These are phyloP conservation scores for Priceomyces medius DNA, from an alignment of 805 yeast species.

Conservation along the genomic window DNA sequence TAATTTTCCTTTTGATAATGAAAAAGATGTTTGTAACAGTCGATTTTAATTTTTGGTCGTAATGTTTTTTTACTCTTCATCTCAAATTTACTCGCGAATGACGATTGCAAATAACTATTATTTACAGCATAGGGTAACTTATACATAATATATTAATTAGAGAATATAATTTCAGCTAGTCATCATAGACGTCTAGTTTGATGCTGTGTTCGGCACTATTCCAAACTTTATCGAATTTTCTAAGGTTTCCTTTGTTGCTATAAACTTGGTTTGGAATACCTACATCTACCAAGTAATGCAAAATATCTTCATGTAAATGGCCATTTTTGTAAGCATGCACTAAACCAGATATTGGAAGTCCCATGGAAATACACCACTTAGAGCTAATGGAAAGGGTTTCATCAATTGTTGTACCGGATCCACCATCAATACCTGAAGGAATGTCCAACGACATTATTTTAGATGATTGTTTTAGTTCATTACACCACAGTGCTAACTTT, in stretches of 20 bases:
- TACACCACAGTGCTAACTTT: conserved; percentile 66
- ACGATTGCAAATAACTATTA: not conserved
- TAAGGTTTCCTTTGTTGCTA: conserved; percentile 35
- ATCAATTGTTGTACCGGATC: conserved; percentile 58
- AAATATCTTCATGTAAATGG: conserved; percentile 40
- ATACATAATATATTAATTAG: not conserved
- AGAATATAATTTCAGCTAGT: conserved; percentile 1
- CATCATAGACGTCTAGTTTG: conserved; percentile 15
- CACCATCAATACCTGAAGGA: conserved; percentile 81
- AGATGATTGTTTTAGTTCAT: conserved; percentile 40
- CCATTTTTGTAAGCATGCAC: conserved; percentile 60
- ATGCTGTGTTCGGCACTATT: conserved; percentile 33
- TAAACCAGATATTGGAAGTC: conserved; percentile 68
- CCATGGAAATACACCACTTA: conserved; percentile 65
- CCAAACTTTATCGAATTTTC: conserved; percentile 49
- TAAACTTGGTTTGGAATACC: conserved; percentile 66
- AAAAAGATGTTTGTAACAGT: not conserved
- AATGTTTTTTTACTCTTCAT: conserved; percentile 2
- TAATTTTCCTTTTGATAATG: not conserved
- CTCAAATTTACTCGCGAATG: conserved; percentile 3
- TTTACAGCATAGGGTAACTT: not conserved
- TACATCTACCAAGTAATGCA: conserved; percentile 64
- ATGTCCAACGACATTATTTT: conserved; percentile 69
- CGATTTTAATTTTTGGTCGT: conserved; percentile 1
- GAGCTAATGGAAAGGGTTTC: conserved; percentile 40